Conservation (phyloP, 2,329 filamentous ascomycete species). For the Colletotrichum sp. region DNA sequence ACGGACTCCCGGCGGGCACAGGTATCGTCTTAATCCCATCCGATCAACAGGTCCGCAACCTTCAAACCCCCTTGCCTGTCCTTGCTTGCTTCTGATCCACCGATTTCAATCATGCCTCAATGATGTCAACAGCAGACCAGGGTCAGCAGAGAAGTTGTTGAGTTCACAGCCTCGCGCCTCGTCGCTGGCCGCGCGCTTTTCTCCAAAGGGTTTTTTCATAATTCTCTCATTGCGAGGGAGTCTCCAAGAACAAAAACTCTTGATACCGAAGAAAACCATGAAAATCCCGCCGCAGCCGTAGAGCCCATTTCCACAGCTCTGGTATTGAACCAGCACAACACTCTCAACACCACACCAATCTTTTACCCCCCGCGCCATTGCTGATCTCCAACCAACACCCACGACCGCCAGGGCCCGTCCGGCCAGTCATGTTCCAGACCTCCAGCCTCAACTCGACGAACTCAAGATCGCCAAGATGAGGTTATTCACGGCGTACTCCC, state of each 20-base stretch:
- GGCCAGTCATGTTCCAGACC: conserved; percentile 13
- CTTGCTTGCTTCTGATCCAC: conserved; percentile 13
- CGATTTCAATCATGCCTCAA: conserved; percentile 16
- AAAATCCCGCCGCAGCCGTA: conserved; percentile 1
- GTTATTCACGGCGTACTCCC: neutral
- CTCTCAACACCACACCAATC: neutral
- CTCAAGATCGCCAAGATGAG: conserved; percentile 11
- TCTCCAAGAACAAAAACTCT: neutral
- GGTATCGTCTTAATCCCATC: neutral
- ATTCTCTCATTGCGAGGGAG: neutral
- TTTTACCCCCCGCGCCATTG: neutral
- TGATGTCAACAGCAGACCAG: conserved; percentile 20
- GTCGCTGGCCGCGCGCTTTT: neutral
- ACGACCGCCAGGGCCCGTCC: neutral
- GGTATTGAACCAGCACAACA: neutral
- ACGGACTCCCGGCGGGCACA: neutral
- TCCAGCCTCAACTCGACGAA: neutral
- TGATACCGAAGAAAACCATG: neutral
- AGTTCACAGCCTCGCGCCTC: conserved; percentile 9
- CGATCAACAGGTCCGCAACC: neutral
- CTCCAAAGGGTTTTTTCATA: neutral
- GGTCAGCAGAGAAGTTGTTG: conserved; percentile 16
- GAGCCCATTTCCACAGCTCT: neutral
- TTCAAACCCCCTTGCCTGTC: neutral
- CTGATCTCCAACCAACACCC: neutral